Base-by-base conservation (phyloP, 2,329 filamentous ascomycete genomes). In the Zymoseptoria ardabiliae region DNA sequence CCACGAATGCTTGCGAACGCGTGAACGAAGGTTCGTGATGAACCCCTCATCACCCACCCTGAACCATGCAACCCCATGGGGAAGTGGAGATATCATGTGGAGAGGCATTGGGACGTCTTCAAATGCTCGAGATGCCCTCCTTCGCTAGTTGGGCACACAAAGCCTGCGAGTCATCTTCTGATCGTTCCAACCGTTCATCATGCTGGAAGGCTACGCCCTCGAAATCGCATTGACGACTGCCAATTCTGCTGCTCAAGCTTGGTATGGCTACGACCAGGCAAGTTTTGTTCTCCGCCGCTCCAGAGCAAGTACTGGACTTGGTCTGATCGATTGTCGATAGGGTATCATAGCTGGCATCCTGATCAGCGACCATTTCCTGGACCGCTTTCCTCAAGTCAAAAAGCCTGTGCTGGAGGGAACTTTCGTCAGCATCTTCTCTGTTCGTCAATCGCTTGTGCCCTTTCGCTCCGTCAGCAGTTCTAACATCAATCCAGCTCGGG, bases 171-270 rank as follows among this genome's bases (percentile, higher is more conserved):
- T 2, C 5, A 45, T 45, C 17, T 45, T 45, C 35, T 45, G 35
- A 45, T n/a, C 35, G 17, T 45, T n/a, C 2, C 35, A 45, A 7
- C 11, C 35, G 35, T 19, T 30, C 57, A 56, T 17, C 22, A 61
- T 61, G 58, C 55, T 67, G 41, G 58, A 67, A 55, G 65, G 65
- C 49, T 67, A 67, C 58, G 62, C 64, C 10, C 56, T 67, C 49
- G 65, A 67, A 54, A 60, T 67, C 49, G 58, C 60, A 21, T 49
- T 67, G 53, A 67, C 64, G 7, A 65, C 65, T 9, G 64, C 64
- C 49, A 67, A 67, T 53, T 63, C 64, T 21, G 65, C 65, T 23
- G 64, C 62, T 20, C 64, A 67, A 54, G 59, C 59, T 13, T 61
- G 59, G 59, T 61, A 61, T 54, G 59, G 56, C 23, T 61, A 58